Evolutionary conservation across 352 stramenopile genomes (phyloP).

Genomic region (Halophytophthora polymorphica): DNA sequence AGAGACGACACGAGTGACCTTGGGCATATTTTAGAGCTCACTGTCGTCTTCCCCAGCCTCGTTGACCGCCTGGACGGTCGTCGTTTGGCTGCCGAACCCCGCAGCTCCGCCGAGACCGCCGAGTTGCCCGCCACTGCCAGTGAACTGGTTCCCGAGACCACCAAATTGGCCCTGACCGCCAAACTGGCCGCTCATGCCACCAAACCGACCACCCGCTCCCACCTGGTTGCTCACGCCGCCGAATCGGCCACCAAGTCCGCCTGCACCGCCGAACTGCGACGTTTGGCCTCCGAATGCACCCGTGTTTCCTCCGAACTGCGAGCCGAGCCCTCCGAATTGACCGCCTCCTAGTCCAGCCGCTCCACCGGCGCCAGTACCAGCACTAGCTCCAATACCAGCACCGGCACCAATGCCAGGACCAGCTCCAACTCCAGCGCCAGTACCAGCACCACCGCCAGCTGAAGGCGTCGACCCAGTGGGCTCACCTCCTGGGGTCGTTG

Average conservation of each 20-base stretch:
- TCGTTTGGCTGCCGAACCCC: too few relatives aligned
- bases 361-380: not conserved
- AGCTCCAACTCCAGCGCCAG: too few relatives aligned
- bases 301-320: not conserved
- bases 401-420: not conserved
- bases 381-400: not conserved
- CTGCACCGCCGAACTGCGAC: not conserved
- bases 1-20: too few relatives aligned
- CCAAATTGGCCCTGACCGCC: not conserved
- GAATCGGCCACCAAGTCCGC: not conserved
- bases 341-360: not conserved
- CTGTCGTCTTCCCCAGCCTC: too few relatives aligned
- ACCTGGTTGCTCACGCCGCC: not conserved
- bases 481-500: too few relatives aligned
- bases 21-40: too few relatives aligned
- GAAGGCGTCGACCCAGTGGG: too few relatives aligned
- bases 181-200: not conserved
- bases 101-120: too few relatives aligned
- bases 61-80: too few relatives aligned
- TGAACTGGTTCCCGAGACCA: too few relatives aligned
- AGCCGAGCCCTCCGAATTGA: not conserved
- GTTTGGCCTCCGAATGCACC: not conserved
- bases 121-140: too few relatives aligned
- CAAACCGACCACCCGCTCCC: not conserved
- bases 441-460: not conserved